Conservation (phyloP, 805 yeast genomes). For the Teunomyces tritomae region DNA sequence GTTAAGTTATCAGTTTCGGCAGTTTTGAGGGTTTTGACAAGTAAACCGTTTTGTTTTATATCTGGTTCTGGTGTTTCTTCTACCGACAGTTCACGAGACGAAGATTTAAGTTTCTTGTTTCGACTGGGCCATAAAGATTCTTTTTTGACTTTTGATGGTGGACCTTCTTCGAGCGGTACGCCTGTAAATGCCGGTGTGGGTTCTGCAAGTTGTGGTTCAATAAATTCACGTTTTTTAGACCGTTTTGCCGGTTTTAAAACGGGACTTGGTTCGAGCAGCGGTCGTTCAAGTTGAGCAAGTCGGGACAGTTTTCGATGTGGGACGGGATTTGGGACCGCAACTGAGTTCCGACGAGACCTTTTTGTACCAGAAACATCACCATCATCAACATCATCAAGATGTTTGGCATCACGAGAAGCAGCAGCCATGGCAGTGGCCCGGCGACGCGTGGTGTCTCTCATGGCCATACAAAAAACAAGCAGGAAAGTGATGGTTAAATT, state of each 20-base stretch:
- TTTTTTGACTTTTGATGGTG: slow-evolving; percentile 56
- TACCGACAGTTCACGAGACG: slow-evolving; percentile 16
- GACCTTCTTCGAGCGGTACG: slow-evolving; percentile 65
- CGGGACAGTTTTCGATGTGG: not conserved
- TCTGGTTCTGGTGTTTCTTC: slow-evolving; percentile 13
- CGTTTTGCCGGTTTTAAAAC: not conserved
- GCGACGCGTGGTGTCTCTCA: not conserved
- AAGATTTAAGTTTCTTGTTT: slow-evolving; percentile 7
- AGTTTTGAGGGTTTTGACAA: slow-evolving; percentile 14
- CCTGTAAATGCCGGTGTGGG: slow-evolving; percentile 69
- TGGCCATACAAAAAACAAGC: not conserved
- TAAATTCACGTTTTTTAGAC: slow-evolving; percentile 23
- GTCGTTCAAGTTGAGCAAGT: not conserved
- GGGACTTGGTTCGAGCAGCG: not conserved
- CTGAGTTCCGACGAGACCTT: not conserved
- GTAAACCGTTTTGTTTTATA: slow-evolving; percentile 10
- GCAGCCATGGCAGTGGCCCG: not conserved
- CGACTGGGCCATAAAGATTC: slow-evolving; percentile 53
- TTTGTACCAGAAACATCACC: no score
- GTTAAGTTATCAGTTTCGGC: slow-evolving; percentile 10
- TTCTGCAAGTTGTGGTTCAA: slow-evolving; percentile 58
- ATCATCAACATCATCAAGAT: not conserved
- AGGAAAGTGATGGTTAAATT: not conserved
- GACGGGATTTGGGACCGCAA: no score
- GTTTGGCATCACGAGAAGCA: not conserved